These are phyloP conservation scores for Leishmania amazonensis DNA, from an alignment of 208 protist genomes.

Conservation along the genomic window DNA sequence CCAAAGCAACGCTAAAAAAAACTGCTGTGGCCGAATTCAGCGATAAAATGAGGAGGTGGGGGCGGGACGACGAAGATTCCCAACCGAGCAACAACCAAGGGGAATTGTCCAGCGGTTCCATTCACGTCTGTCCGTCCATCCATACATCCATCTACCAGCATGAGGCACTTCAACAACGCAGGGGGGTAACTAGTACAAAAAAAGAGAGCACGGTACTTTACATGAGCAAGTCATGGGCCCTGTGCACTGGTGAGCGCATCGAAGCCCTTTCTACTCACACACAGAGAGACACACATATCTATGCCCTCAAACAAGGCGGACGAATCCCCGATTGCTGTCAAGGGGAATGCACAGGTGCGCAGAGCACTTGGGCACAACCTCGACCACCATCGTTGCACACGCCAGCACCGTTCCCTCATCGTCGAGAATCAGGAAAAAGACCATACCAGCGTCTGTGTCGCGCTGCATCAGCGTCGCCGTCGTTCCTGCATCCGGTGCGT, in stretches of 20 bases:
- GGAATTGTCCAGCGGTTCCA: neutral
- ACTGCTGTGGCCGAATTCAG: neutral
- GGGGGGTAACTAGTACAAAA: neutral
- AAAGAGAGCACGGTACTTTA: neutral
- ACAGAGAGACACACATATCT: neutral
- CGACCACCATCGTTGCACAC: slow-evolving; percentile 20
- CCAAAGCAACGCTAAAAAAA: neutral
- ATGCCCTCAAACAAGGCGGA: slow-evolving; percentile 17
- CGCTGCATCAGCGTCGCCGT: slow-evolving; percentile 17
- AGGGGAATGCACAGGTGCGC: slow-evolving; percentile 21
- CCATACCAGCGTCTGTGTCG: slow-evolving; percentile 9
- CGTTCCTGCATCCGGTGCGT: slow-evolving; percentile 11
- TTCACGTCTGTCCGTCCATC: neutral
- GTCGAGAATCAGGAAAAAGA: slow-evolving; percentile 36
- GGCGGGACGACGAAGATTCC: neutral
- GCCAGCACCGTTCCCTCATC: slow-evolving; percentile 30
- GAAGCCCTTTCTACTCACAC: neutral
- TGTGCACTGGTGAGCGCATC: neutral
- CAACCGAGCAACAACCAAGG: too few species aligned
- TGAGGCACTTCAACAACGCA: neutral
- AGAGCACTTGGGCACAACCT: neutral
- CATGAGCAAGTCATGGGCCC: neutral
- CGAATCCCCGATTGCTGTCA: slow-evolving; percentile 22
- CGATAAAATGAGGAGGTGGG: neutral
- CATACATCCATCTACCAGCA: too few species aligned